Evolutionary conservation across 352 stramenopile species (phyloP), one percentile per base, ranked within the genome.

Genomic region (Pythium utonaiense): DNA sequence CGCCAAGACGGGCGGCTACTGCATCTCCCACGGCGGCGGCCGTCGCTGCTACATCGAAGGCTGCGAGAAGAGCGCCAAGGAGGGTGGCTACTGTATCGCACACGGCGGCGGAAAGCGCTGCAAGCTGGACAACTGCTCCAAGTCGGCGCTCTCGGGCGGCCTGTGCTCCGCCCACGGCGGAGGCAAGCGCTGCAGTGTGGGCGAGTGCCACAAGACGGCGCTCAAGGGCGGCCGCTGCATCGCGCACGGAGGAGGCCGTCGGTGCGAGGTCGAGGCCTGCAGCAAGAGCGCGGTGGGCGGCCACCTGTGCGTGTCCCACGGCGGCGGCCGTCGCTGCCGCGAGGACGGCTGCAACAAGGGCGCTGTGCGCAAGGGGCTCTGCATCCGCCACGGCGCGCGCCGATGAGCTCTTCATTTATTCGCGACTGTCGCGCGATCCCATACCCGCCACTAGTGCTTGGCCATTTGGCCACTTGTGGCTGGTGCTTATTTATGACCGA

Each of bases 21-120:
- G 69, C 52, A 73, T 76, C 27, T 56, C 69, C 3, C 69, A 76
- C 34, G 69, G 70, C 50, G 70, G 70, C 33, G 70, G 70, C 8
- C 71, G 67, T 6, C 77, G 81, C 12, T 91, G 81, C 62, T 65
- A 61, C 50, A 33, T 71, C 13, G 68, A 77, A 3, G 69, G 66
- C 27, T 93, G 84, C 64, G 63, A 78, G 6, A 93, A 93, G 73
- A 82, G 69, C 31, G 84, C 82, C 33, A 88, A 93, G 57, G 77
- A 88, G 41, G 79, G 80, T 7, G 81, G 80, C 31, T 88, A 74
- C 60, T 86, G 80, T 42, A 83, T 88, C 50, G 75, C 71, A 5
- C 78, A 88, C 53, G 78, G 78, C 24, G 78, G 78, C 13, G 77
- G 76, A 45, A 83, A 84, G 53, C 78, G 76, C 22, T 88, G 78